Base-by-base conservation (phyloP, 75 land plant species). In the Selaginella moellendorffii region DNA sequence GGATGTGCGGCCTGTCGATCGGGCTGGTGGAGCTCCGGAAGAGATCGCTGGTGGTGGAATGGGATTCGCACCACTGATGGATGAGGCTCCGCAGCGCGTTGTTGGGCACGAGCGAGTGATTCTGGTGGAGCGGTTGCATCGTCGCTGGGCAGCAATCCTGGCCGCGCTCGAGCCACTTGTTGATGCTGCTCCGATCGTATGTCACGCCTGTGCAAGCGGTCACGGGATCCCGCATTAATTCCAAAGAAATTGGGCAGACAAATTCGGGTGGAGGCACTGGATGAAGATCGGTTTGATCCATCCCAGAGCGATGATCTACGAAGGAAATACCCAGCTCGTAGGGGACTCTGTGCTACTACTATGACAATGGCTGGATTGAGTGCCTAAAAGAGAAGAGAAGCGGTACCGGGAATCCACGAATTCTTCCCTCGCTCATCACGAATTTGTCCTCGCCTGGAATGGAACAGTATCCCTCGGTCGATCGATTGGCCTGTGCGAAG, bases 211-310 rank as follows among this genome's bases (percentile, higher is more conserved):
- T 21, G 9, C 59, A 21, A 8, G n/a, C 19, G 5, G 59, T 56
- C 19, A 56, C 59, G 23, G 59, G 59, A 56, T 56, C 59, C 59
- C 59, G 8, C 59, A 56, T 56, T 5, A 56, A 2, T 21, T 56
- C 59, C 2, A 56, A n/a, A 5, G 59, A 56, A 8, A 56, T 56
- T 56, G 59, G 59, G 24, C 59, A 56, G 59, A 56, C 24, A 8
- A 56, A 21, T 19, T 56, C 24, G 21, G 59, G 9, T 8, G 59
- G 59, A 36, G 46, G 46, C 5, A 5, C 14, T 5, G 46, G 19
- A 25, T 54, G 26, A 27, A 8, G 59, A 8, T 56, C 59, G 59
- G 24, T 5, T 21, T 25, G 59, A 8, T 56, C 59, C 10, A 36
- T 36, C 14, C 46, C 46, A 36, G n/a, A n/a, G n/a, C n/a, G n/a